These are phyloP conservation scores for Novakomyces olei DNA, from an alignment of 805 yeast genomes.

Conservation along the genomic window DNA sequence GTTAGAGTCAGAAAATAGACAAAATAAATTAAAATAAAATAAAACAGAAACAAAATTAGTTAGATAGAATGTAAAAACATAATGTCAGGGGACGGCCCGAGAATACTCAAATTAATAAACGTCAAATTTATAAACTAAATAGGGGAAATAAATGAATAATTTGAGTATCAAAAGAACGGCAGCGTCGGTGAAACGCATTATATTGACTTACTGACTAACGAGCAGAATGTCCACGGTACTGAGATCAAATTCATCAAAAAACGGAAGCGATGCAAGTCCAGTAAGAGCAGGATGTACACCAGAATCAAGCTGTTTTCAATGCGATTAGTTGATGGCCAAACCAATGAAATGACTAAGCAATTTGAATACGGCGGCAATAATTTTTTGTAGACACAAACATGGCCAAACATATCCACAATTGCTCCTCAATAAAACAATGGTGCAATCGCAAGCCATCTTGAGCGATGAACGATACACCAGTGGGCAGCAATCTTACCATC, in stretches of 20 bases:
- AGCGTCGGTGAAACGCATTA: neutral
- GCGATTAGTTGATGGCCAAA: constrained; percentile 1
- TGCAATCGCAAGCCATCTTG: neutral
- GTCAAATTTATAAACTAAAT: neutral
- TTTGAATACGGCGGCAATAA: neutral
- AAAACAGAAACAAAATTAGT: no score
- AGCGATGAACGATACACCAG: neutral
- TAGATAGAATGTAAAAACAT: no score
- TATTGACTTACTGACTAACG: constrained; percentile 39
- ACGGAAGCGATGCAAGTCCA: constrained; percentile 81
- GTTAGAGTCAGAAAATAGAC: neutral
- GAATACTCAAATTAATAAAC: no score
- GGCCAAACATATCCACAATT: neutral
- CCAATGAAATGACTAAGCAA: neutral
- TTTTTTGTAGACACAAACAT: no score
- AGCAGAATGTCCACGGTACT: constrained; percentile 66
- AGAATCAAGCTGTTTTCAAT: constrained; percentile 52
- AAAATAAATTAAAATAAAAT: no score
- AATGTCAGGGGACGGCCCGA: no score
- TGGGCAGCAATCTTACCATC: constrained; percentile 26
- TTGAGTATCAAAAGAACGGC: constrained; percentile 1
- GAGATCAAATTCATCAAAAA: constrained; percentile 83
- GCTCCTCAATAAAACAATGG: constrained; percentile 2
- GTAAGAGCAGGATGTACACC: constrained; percentile 92
- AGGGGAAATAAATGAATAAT: no score